These are phyloP conservation scores for Fusarium sp. DNA, from an alignment of 2,329 filamentous ascomycete genomes.

Conservation along the genomic window DNA sequence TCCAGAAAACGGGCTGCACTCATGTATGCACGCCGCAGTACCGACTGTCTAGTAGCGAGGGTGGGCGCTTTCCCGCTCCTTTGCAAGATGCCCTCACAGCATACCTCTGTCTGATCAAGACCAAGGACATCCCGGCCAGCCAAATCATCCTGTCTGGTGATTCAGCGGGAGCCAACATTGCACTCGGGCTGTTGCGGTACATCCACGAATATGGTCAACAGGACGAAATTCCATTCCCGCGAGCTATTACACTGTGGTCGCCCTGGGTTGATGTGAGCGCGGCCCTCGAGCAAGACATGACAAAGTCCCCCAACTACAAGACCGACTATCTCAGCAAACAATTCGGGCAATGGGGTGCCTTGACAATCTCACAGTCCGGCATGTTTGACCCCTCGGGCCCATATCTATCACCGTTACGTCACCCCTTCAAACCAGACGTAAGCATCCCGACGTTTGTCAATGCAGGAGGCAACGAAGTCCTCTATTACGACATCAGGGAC, in stretches of 20 bases:
- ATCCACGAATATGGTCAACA: slow-evolving; percentile 25
- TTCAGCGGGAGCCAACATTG: slow-evolving; percentile 33
- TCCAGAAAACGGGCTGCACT: slow-evolving; percentile 30
- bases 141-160: slow-evolving; percentile 33
- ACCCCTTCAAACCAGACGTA: slow-evolving; percentile 18
- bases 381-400: slow-evolving; percentile 15
- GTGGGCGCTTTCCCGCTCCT: slow-evolving; percentile 31
- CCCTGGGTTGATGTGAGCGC: slow-evolving; percentile 33
- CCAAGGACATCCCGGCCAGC: slow-evolving; percentile 18
- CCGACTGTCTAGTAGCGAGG: slow-evolving; percentile 27
- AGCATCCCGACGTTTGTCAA: slow-evolving; percentile 30
- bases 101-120: slow-evolving; percentile 20
- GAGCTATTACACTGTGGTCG: slow-evolving; percentile 32
- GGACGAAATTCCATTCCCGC: slow-evolving; percentile 24
- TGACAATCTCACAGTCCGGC: slow-evolving; percentile 24
- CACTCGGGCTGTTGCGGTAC: slow-evolving; percentile 29
- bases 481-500: slow-evolving; percentile 29
- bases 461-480: slow-evolving; percentile 23
- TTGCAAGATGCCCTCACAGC: slow-evolving; percentile 34
- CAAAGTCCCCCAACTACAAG: slow-evolving; percentile 31
- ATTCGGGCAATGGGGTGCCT: slow-evolving; percentile 34
- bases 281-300: slow-evolving; percentile 28
- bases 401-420: slow-evolving; percentile 32
- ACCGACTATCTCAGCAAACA: slow-evolving; percentile 34
- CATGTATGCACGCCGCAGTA: slow-evolving; percentile 38